Conservation (phyloP, 2,329 filamentous ascomycete genomes). For the Aureobasidium pullulans region DNA sequence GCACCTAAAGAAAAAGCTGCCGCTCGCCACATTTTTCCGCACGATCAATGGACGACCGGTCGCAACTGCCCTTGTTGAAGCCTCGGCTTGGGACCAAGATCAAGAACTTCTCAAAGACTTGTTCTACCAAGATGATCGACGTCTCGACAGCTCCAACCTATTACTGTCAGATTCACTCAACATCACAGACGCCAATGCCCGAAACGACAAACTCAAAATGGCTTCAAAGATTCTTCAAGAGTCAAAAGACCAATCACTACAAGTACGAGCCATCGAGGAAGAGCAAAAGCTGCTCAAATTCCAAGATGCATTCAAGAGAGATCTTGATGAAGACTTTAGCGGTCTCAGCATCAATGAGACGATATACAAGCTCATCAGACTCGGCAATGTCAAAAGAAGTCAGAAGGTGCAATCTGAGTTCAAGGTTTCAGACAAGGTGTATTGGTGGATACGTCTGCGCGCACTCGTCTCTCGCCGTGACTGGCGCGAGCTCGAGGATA, state of each 20-base stretch:
- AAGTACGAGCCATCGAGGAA: conserved; percentile 71
- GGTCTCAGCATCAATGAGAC: conserved; percentile 88
- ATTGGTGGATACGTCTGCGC: conserved; percentile 78
- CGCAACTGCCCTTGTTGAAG: conserved; percentile 83
- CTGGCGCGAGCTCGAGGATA: conserved; percentile 88
- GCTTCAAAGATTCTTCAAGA: conserved; percentile 78
- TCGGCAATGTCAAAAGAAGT: conserved; percentile 76
- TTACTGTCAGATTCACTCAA: conserved; percentile 76
- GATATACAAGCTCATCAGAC: conserved; percentile 75
- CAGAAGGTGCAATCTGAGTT: conserved; percentile 88
- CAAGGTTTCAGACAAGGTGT: conserved; percentile 82
- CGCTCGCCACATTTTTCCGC: conserved; percentile 85
- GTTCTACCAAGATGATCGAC: conserved; percentile 93
- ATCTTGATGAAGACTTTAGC: conserved; percentile 60
- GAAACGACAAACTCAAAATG: conserved; percentile 80
- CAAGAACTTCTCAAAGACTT: conserved; percentile 81
- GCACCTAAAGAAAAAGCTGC: conserved; percentile 81
- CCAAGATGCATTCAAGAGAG: conserved; percentile 80
- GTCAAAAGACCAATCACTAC: conserved; percentile 68
- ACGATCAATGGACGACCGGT: conserved; percentile 78
- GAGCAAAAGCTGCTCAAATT: conserved; percentile 71
- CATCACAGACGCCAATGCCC: conserved; percentile 61
- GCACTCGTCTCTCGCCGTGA: conserved; percentile 84
- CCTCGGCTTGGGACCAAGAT: conserved; percentile 72
- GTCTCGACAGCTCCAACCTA: conserved; percentile 79